Base-by-base conservation (phyloP, 2,329 filamentous ascomycete genomes). In the Niveomyces coronatus region DNA sequence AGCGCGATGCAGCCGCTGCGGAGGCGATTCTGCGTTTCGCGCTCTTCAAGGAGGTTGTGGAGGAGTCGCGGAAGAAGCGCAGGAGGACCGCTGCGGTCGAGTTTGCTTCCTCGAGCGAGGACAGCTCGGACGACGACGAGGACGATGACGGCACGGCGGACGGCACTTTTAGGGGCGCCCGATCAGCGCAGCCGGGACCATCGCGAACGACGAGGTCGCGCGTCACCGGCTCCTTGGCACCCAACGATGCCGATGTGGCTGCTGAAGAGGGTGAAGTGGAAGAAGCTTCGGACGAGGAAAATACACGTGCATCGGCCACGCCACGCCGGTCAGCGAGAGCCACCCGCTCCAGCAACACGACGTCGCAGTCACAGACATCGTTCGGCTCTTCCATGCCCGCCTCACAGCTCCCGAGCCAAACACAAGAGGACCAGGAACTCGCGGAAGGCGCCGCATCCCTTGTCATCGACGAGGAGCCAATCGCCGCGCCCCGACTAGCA, bases 1-100 rank as follows among this genome's bases (percentile, higher is more conserved):
- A 94, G 56, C 79, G 81, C 39, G 91, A 98, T 57, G 88, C 89
- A 2, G 65, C 84, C 37, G 80, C 87, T 23, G 91, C 91, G 9
- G 89, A 98, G 57, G 74, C 78, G 8, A 94, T 98, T 47, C 65
- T 98, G 22, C 77, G 91, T 14, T 98, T 95, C 54, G 93, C 91
- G 3, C 71, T 98, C 24, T 98, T 98, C 73, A 96, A 96, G 58
- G 91, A 98, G 64, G 80, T 98, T 1, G 71, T 94, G 4, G 72
- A 79, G 52, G 80, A 87, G 57, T 84, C 87, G 41, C 75, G 79
- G 49, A 91, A 89, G 68, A 82, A 91, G 61, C 76, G 88, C 50
- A 80, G 85, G 60, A 81, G 84, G 50, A 82, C 74, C 5, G 68
- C 71, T 20, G 68, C 70, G 23, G 65, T 72, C 13, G 69, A 74